Evolutionary conservation across 441 rosid species (phyloP), one percentile per base, ranked within the genome.

Genomic region (Flueggea neowawraea): DNA sequence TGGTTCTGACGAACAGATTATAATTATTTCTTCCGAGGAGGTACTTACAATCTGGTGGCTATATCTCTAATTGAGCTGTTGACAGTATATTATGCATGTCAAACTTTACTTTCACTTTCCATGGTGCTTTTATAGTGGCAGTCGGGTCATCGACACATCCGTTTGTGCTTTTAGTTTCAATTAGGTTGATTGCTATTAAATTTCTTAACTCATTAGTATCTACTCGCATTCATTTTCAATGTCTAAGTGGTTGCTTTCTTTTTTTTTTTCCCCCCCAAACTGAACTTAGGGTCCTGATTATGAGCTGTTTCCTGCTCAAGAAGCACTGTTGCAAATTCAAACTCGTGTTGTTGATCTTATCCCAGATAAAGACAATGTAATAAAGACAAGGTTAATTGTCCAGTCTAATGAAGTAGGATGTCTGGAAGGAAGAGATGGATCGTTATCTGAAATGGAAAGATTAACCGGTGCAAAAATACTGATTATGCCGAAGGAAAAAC

Each of bases 301-400:
- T 66, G 95, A 80, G 76, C 66, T 95, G 64, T 95, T 89, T 78
- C 98, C 99, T 59, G 98, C 98, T 52, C 99, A 95, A 82, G 99
- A 91, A 76, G 98, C 99, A 52, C 74, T 95, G 68, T 81, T 95
- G 79, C 99, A 95, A 72, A 89, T 95, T 73, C 99, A 95, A 71
- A 88, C 91, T 75, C 81, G 72, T 52, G 91, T 95, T 51, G 75
- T 81, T 16, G 96, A 95, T 76, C 91, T 88, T 61, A 51, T 71
- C 62, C 80, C 89, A 6, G 96, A 89, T 74, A 80, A 88, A 80
- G 99, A 88, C 22, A 82, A 83, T 71, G 63, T 82, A n/a, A 63
- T 90, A 69, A 89, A 84, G 50, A 95, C 98, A 12, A 84, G 89
- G 66, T 63, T 95, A 65, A 81, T 95, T 60, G 74, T 95, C 70